These are phyloP conservation scores for Candida namnaoensis DNA, from an alignment of 805 yeast species.

Conservation along the genomic window DNA sequence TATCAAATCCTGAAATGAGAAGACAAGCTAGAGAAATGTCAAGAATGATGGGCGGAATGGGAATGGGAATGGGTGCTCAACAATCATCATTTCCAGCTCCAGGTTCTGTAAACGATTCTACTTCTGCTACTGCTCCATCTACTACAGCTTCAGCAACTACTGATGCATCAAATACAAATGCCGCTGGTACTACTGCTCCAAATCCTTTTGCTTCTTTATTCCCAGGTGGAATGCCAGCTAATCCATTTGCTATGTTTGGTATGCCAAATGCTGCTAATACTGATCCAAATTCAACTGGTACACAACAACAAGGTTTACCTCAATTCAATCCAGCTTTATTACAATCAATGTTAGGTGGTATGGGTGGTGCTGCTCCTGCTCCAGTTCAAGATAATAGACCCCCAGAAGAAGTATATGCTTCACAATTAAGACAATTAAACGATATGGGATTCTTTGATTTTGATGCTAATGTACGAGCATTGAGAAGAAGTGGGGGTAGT, in stretches of 20 bases:
- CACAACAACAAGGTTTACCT: constrained; percentile 23
- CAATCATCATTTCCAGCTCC: constrained; percentile 39
- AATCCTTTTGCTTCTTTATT: constrained; percentile 48
- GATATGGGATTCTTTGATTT: constrained; percentile 88
- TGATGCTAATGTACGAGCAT: constrained; percentile 84
- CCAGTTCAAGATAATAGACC: constrained; percentile 49
- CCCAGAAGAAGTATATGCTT: constrained; percentile 71
- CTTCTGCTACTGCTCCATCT: constrained; percentile 14
- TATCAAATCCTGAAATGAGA: constrained; percentile 79
- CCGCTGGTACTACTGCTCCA: constrained; percentile 15
- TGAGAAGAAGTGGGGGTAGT: constrained; percentile 93
- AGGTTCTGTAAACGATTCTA: constrained; percentile 23
- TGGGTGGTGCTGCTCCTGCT: constrained; percentile 11
- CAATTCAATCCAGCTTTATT: constrained; percentile 40
- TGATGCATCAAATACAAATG: constrained; percentile 8
- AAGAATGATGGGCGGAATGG: constrained; percentile 30
- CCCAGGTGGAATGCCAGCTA: constrained; percentile 23
- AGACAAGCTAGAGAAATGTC: constrained; percentile 77
- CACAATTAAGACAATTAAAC: constrained; percentile 65
- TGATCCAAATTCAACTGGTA: constrained; percentile 15
- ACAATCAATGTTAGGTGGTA: constrained; percentile 37
- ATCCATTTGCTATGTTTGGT: constrained; percentile 32
- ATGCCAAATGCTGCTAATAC: constrained; percentile 14
- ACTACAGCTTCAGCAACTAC: constrained; percentile 10
- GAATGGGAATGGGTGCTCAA: constrained; percentile 14